phyloP scores from a whole-genome alignment of 1,284 basidiomycete genomes.

The Cryptococcus sp. region DNA sequence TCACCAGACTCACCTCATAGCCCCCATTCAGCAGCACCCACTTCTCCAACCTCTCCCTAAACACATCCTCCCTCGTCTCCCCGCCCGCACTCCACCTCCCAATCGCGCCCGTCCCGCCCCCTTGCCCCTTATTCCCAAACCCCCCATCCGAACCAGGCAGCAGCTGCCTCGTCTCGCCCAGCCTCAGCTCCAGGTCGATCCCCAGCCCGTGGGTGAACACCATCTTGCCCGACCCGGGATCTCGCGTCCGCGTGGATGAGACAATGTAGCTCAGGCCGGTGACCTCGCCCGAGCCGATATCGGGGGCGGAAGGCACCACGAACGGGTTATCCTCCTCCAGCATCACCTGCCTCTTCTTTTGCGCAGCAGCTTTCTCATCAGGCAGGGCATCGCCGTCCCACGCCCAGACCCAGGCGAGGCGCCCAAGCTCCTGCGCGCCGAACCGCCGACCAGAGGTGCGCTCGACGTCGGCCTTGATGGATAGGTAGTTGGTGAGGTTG shows the following conservation, averaged over 20 bases:
- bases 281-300: slow-evolving; percentile 11
- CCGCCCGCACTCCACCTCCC: slow-evolving; percentile 47
- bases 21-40: slow-evolving; percentile 47
- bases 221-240: slow-evolving; percentile 30
- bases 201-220: slow-evolving; percentile 48
- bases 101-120: slow-evolving; percentile 45
- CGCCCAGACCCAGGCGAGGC: slow-evolving; percentile 49
- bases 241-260: slow-evolving; percentile 46
- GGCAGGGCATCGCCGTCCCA: slow-evolving; percentile 44
- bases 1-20: slow-evolving; percentile 24
- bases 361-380: slow-evolving; percentile 20
- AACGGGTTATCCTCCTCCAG: slow-evolving; percentile 36
- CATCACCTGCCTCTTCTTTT: slow-evolving; percentile 18
- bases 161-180: slow-evolving; percentile 44
- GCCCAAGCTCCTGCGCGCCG: slow-evolving; percentile 40
- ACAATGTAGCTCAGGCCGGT: slow-evolving; percentile 40
- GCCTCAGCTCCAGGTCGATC: slow-evolving; percentile 43
- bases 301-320: slow-evolving; percentile 15
- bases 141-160: slow-evolving; percentile 37
- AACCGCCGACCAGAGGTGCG: slow-evolving; percentile 43
- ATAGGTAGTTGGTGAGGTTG: slow-evolving; percentile 44
- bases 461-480: slow-evolving; percentile 46
- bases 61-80: slow-evolving; percentile 36
- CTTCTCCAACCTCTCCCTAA: slow-evolving; percentile 40
- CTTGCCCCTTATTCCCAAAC: slow-evolving; percentile 36